Evolutionary conservation across 2,329 filamentous ascomycete genomes (phyloP).

Genomic region (Bimuria novae-zelandiae): DNA sequence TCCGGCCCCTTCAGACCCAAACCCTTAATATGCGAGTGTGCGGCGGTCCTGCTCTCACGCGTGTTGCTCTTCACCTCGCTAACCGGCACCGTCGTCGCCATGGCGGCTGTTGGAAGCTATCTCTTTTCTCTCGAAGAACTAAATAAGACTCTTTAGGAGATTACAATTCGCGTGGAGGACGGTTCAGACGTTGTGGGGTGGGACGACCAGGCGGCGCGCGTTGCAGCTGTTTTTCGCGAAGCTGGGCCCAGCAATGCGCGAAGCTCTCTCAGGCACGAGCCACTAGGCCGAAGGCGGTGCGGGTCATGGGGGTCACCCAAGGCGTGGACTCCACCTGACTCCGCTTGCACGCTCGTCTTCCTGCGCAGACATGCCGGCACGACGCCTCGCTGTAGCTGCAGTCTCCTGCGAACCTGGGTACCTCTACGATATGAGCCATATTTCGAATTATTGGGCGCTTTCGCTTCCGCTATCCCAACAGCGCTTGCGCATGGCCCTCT

Average conservation of each 20-base stretch:
- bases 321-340: constrained; percentile 3
- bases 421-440: too few relatives aligned
- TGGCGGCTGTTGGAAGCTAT: constrained; percentile 21
- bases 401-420: not conserved
- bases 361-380: not conserved
- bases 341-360: constrained; percentile 1
- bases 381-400: not conserved
- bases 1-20: constrained; percentile 78
- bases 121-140: not conserved
- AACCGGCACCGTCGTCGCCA: constrained; percentile 46
- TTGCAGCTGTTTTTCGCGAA: constrained; percentile 6
- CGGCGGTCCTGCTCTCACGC: constrained; percentile 93
- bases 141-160: not conserved
- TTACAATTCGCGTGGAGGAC: not conserved
- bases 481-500: not conserved
- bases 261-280: constrained; percentile 2
- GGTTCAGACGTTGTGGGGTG: not conserved
- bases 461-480: not conserved
- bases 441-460: not conserved
- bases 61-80: constrained; percentile 93
- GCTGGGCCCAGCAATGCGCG: constrained; percentile 7
- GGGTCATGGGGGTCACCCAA: constrained; percentile 3
- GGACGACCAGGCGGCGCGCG: not conserved
- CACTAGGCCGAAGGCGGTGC: not conserved
- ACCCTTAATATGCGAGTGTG: constrained; percentile 97